Conservation (phyloP, 805 yeast species). For the Sporopachydermia lactativora region DNA sequence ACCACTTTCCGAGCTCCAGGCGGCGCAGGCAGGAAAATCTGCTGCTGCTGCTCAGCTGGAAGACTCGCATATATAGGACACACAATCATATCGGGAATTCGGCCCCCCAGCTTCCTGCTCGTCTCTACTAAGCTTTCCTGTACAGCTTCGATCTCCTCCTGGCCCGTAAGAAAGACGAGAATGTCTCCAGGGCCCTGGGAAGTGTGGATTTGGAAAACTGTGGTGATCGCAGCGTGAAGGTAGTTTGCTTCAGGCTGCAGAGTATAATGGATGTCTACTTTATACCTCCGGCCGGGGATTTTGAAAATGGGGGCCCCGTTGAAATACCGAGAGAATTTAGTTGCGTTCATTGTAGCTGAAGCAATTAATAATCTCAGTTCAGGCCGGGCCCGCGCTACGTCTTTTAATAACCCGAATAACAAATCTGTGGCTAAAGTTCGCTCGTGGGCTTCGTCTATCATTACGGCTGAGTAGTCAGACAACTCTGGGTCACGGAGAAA, state of each 20-base stretch:
- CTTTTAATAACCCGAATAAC: conserved; percentile 68
- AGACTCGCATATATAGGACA: conserved; percentile 85
- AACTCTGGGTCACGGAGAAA: conserved; percentile 70
- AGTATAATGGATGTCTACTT: conserved; percentile 75
- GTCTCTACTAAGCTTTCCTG: conserved; percentile 63
- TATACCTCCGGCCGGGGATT: conserved; percentile 84
- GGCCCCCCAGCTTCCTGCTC: conserved; percentile 43
- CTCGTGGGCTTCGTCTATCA: conserved; percentile 97
- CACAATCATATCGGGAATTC: conserved; percentile 52
- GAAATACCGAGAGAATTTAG: conserved; percentile 72
- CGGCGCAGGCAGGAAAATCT: conserved; percentile 84
- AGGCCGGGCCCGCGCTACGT: conserved; percentile 56
- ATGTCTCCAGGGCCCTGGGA: conserved; percentile 72
- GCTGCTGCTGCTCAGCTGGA: conserved; percentile 81
- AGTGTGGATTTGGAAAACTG: conserved; percentile 75
- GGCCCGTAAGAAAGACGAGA: conserved; percentile 71
- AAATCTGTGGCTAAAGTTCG: conserved; percentile 91
- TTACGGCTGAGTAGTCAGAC: conserved; percentile 65
- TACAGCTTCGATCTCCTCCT: conserved; percentile 80
- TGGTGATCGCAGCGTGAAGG: conserved; percentile 67
- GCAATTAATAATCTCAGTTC: conserved; percentile 70
- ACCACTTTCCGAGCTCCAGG: conserved; percentile 74
- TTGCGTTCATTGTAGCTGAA: conserved; percentile 86
- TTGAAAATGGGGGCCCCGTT: conserved; percentile 66
- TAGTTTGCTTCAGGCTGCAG: conserved; percentile 80